Base-by-base conservation (phyloP, 1,284 basidiomycete genomes). In the Exobasidium cylindrosporum region DNA sequence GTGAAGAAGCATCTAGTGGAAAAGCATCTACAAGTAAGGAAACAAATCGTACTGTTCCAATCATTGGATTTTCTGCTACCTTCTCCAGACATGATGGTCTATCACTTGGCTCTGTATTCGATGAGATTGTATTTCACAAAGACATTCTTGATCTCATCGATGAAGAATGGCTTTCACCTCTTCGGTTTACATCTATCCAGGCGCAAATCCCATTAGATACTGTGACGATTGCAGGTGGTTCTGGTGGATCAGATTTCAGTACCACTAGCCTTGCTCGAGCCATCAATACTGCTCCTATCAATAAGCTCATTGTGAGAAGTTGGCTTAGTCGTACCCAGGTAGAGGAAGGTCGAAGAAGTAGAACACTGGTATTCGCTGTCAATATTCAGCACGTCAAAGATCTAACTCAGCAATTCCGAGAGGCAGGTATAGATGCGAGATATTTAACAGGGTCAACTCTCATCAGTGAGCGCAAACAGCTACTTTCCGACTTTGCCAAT, bases 11-110 rank as follows among this genome's bases (percentile, higher is more conserved):
- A 21, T 13, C 17, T 23, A 11, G 32, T 13, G 59, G n/a, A 17
- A 14, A 7, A 7, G 47, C 7, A 7, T 24, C 23, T 24, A 50
- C 23, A 10, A 10, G 10, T 7, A 86, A 94, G 21, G 17, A 40
- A 7, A 40, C 35, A 40, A 7, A 40, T 17, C 35, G 10, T 17
- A 40, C 7, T 17, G 35, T 40, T 7, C 93, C 94, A 2, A 87
- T 97, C 63, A 85, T 98, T 58, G 95, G 94, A 0, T 97, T 98
- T 80, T 93, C 91, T 43, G 94, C 95, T 0, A 98, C 95, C 0
- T 96, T 97, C 81, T 88, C 87, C 67, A 85, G 95, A 24, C 91
- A 95, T 74, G 94, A 98, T 75, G 90, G 92, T 7, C 83, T 95
- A 1, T 90, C 92, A 0, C 84, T 98, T 5, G 88, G 91, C 1